Percentiles rank a stretch among this genome's conserved stretches.
phyloP scores from a whole-genome alignment of 2,329 filamentous ascomycete genomes.

The Trichoderma cornu-damae region DNA sequence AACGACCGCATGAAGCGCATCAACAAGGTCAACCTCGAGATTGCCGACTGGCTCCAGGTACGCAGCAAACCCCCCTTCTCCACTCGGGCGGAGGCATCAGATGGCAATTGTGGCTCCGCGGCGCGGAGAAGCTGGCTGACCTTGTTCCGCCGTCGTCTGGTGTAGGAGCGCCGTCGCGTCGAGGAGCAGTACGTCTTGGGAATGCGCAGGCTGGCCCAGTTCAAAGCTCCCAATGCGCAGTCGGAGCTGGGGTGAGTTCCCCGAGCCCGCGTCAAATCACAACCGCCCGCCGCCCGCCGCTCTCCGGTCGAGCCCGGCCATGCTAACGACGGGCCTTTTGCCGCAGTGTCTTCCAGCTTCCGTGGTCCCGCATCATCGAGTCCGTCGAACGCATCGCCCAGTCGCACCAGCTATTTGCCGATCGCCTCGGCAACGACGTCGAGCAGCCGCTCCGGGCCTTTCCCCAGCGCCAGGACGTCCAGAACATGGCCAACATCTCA shows the following conservation, averaged over 20 bases:
- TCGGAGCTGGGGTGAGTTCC: slow-evolving; percentile 79
- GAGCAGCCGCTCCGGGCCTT: slow-evolving; percentile 79
- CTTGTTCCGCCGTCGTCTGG: neutral
- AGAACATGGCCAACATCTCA: slow-evolving; percentile 74
- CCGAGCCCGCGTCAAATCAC: neutral
- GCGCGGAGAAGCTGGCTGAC: slow-evolving; percentile 7
- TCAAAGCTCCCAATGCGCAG: slow-evolving; percentile 66
- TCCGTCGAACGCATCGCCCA: slow-evolving; percentile 75
- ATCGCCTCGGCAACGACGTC: slow-evolving; percentile 81
- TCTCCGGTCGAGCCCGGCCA: neutral
- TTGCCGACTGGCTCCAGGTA: slow-evolving; percentile 97
- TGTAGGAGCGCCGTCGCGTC: slow-evolving; percentile 81
- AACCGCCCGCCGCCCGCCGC: neutral
- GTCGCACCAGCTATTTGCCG: slow-evolving; percentile 75
- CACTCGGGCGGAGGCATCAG: slow-evolving; percentile 13
- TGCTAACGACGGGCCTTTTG: neutral
- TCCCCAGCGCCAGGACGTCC: slow-evolving; percentile 67
- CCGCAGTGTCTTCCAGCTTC: slow-evolving; percentile 77
- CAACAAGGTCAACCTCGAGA: slow-evolving; percentile 76
- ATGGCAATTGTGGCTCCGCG: neutral
- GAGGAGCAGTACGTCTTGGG: slow-evolving; percentile 85
- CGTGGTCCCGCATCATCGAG: slow-evolving; percentile 83
- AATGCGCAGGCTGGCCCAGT: slow-evolving; percentile 72
- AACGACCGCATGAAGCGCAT: slow-evolving; percentile 86
- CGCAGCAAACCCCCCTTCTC: slow-evolving; percentile 27